Conservation (phyloP, 805 yeast species). For the Cyberlindnera japonica region DNA sequence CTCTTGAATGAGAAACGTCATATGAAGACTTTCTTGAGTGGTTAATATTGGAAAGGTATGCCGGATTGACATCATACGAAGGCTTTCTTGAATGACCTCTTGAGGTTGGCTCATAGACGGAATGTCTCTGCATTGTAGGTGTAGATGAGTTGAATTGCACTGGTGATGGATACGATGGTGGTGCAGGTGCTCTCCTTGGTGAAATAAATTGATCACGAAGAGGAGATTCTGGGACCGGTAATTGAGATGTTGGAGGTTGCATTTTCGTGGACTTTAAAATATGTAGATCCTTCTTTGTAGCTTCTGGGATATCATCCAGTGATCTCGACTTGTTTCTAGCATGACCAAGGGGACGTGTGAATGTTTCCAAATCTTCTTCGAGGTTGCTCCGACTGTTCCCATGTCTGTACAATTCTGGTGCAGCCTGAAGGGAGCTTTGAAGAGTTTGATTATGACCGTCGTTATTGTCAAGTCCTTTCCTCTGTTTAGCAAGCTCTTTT, state of each 20-base stretch:
- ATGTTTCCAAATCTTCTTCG: conserved; percentile 17
- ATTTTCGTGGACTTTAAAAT: conserved; percentile 5
- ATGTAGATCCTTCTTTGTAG: conserved; percentile 7
- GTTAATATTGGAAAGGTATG: conserved; percentile 8
- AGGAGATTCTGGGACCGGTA: conserved; percentile 16
- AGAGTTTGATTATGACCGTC: conserved; percentile 12
- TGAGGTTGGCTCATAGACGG: conserved; percentile 25
- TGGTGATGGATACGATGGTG: conserved; percentile 50
- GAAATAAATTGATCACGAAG: conserved; percentile 43
- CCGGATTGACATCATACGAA: conserved; percentile 25
- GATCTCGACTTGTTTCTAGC: conserved; percentile 49
- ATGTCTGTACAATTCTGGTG: conserved; percentile 16
- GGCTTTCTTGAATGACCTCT: conserved; percentile 29
- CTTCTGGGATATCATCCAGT: conserved; percentile 39
- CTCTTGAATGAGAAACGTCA: conserved; percentile 22
- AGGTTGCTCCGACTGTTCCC: conserved; percentile 4
- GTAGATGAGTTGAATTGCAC: conserved; percentile 30
- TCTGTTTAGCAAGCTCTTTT: conserved; percentile 25
- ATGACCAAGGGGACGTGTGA: conserved; percentile 34
- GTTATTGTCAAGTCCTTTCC: neutral
- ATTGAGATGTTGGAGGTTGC: conserved; percentile 22
- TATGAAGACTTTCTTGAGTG: conserved; percentile 29
- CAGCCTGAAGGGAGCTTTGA: conserved; percentile 13
- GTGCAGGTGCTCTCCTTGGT: conserved; percentile 72
- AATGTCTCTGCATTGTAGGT: conserved; percentile 19